Evolutionary conservation across 257 asterid genomes (phyloP).

Genomic region (Asclepias syriaca): DNA sequence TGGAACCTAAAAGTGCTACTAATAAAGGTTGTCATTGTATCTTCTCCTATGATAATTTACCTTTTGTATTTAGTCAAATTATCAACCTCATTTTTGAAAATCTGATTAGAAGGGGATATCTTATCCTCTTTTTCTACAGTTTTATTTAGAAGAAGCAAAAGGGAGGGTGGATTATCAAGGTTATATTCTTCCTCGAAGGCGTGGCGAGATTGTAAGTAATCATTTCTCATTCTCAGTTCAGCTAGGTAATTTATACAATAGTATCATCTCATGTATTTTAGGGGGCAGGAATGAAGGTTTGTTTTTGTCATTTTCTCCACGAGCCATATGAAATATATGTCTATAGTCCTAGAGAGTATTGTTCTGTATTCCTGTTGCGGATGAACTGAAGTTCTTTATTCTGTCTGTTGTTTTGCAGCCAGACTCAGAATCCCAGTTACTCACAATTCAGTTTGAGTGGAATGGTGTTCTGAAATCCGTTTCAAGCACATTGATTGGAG

Average conservation of each 20-base stretch:
- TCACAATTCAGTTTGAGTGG: slow-evolving; percentile 93
- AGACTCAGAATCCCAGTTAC: slow-evolving; percentile 73
- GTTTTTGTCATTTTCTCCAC: background rate
- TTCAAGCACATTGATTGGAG: slow-evolving; percentile 83
- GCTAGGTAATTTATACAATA: background rate
- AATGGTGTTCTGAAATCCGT: slow-evolving; percentile 86
- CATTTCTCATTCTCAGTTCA: slow-evolving; percentile 8
- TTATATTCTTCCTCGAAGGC: slow-evolving; percentile 86
- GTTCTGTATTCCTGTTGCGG: background rate
- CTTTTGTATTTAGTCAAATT: background rate
- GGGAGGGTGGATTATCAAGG: slow-evolving; percentile 95
- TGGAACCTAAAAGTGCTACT: background rate
- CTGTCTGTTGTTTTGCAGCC: slow-evolving; percentile 51
- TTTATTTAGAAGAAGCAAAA: slow-evolving; percentile 87
- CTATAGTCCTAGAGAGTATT: background rate
- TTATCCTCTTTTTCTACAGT: slow-evolving; percentile 44
- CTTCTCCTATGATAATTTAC: background rate
- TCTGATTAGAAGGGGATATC: background rate
- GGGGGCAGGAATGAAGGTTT: background rate
- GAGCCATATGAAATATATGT: background rate
- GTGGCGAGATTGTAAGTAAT: slow-evolving; percentile 59
- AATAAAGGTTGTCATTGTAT: background rate
- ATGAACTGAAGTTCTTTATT: background rate
- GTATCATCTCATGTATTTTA: background rate
- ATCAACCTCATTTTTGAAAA: background rate